Base-by-base conservation (phyloP, 164 flowering plant genomes). In the Akebia trifoliata region DNA sequence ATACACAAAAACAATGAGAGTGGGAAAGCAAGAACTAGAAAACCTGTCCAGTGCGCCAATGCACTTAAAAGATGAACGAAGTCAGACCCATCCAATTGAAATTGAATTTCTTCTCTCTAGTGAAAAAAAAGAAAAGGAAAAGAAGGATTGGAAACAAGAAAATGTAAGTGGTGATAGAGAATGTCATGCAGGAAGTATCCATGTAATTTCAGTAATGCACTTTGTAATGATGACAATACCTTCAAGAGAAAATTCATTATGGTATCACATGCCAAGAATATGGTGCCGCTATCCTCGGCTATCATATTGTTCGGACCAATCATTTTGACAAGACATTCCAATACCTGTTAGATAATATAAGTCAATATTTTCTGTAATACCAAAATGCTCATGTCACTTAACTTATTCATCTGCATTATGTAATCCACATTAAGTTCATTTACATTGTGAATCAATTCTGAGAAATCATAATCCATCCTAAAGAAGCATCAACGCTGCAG, bases 241-340 rank as follows among this genome's bases (percentile, higher is more conserved):
- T 81, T 84, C 57, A 85, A 59, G 34, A 93, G 83, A 57, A 89
- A 44, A 69, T 90, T 93, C 80, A 90, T 52, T 50, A 90, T 60
- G 26, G 88, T 85, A 69, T 90, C 96, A 70, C 94, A 93, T 36
- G 97, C 97, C 77, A 93, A 69, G 69, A 78, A 84, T 61, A 87
- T 70, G 65, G 76, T 64, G 56, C 77, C 71, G 40, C 53, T 55
- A 62, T 85, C 82, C 64, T 71, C 87, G 46, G 44, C 67, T 38
- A 21, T 58, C 48, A 21, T 40, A 52, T 49, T 46, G 48, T 68
- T 58, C 43, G 30, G 55, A 31, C 53, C 62, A 63, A 90, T 75
- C 66, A 90, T 49, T 57, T 77, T 74, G 64, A 78, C 64, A 8
- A 93, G 84, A 74, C 81, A 93, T 17, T 72, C 74, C 37, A 77